Evolutionary conservation across 202 grass and related monocot genomes (phyloP).

Genomic region (Sporobolus alterniflorus): DNA sequence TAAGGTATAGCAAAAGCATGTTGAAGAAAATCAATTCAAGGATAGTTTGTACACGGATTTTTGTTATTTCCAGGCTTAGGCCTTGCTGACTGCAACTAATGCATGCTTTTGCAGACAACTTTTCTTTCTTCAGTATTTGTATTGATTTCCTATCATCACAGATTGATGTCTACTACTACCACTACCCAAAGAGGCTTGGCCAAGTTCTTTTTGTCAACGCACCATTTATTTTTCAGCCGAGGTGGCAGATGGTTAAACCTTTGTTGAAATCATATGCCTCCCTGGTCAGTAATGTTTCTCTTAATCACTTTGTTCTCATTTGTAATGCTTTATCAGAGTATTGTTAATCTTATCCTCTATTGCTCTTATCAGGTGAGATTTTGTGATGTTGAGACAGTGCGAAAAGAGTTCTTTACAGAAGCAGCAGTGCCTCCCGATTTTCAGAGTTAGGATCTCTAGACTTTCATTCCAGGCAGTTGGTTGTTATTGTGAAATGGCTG

Average conservation of each 20-base stretch:
- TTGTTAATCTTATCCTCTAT: background rate
- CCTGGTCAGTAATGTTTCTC: slow-evolving; percentile 47
- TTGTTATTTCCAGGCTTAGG: background rate
- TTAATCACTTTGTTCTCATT: background rate
- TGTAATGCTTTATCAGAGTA: background rate
- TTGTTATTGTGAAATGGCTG: background rate
- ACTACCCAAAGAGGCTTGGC: slow-evolving; percentile 89
- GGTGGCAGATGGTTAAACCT: slow-evolving; percentile 93
- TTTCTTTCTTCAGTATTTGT: background rate
- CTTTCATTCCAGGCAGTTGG: background rate
- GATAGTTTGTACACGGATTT: background rate
- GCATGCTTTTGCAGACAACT: slow-evolving; percentile 2
- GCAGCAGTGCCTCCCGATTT: slow-evolving; percentile 72
- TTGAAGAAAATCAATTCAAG: background rate
- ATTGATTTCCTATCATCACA: slow-evolving; percentile 25
- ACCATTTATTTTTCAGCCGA: slow-evolving; percentile 89
- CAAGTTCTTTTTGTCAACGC: slow-evolving; percentile 91
- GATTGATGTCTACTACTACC: slow-evolving; percentile 96
- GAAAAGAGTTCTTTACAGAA: slow-evolving; percentile 81
- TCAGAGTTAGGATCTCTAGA: slow-evolving; percentile 12
- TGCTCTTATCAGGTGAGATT: slow-evolving; percentile 66
- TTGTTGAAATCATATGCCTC: slow-evolving; percentile 83
- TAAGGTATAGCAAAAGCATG: background rate
- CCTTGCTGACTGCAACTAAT: background rate
- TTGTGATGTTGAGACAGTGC: slow-evolving; percentile 65